Evolutionary conservation across 1,284 basidiomycete genomes (phyloP).

Genomic region (Coriolopsis trogii): DNA sequence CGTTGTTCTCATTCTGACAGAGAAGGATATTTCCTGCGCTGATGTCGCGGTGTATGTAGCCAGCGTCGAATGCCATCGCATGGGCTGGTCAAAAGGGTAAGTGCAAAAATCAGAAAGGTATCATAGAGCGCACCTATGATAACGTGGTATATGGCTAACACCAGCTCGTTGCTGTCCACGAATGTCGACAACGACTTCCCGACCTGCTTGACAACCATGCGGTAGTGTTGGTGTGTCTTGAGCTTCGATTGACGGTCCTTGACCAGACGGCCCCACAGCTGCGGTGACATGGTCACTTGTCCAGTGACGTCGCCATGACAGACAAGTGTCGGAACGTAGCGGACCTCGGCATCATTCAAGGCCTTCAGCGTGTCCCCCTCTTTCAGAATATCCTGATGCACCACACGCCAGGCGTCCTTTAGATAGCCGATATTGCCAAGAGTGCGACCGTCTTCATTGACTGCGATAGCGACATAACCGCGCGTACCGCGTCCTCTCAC

Average conservation of each 20-base stretch:
- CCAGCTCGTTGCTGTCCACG: neutral
- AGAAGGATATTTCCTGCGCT: constrained; percentile 17
- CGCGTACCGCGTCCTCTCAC: neutral
- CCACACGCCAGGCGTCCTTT: constrained; percentile 17
- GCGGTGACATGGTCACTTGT: neutral
- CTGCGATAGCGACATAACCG: constrained; percentile 3
- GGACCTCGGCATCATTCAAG: neutral
- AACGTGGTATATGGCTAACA: neutral
- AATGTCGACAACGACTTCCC: neutral
- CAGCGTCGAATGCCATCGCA: neutral
- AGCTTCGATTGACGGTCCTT: neutral
- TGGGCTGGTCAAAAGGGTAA: constrained; percentile 5
- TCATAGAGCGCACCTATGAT: neutral
- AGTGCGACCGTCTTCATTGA: neutral
- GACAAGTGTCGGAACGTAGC: constrained; percentile 1
- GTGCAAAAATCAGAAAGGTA: neutral
- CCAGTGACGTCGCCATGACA: constrained; percentile 10
- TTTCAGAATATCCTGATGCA: neutral
- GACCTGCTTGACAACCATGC: constrained; percentile 11
- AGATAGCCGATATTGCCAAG: constrained; percentile 1
- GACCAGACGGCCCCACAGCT: neutral
- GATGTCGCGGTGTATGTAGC: constrained; percentile 16
- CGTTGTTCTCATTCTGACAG: neutral
- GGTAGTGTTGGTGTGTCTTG: constrained; percentile 10
- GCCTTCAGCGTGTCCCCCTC: constrained; percentile 2